Evolutionary conservation across 192 early-diverging fungal genomes (phyloP), one percentile per base, ranked within the genome.

Genomic region (Umbelopsis isabellina): DNA sequence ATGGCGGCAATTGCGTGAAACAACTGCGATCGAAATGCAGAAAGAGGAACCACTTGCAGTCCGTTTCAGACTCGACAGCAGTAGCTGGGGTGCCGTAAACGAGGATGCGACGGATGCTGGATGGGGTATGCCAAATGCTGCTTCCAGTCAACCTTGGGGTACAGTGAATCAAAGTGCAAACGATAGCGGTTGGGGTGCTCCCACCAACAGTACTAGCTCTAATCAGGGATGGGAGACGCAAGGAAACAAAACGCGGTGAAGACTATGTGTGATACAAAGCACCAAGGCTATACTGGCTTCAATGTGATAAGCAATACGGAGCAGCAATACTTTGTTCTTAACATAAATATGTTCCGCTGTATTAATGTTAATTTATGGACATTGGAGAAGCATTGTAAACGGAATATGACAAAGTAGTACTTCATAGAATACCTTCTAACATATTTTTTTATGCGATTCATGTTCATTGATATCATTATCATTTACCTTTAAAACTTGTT

Each of bases 41-140:
- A 30, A 30, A 30, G 27, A 30, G 27, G 27, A 30, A 30, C 27
- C 27, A 30, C 27, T 30, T 1, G 27, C 27, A 41, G 6, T 41
- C 6, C 37, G 37, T 10, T 41, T 41, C 37, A 5, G 37, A 41
- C 27, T 41, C 37, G 37, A 41, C 10, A 41, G 6, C 37, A 41
- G 37, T 41, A 41, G 37, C 3, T 68, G 67, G 67, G 67, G 67
- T 13, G 2, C 47, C 7, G 67, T 68, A 4, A 48, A 68, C 8
- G 23, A 23, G 47, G 46, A 68, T 6, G 37, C 6, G 13, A 35
- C 55, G 12, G 30, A n/a, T 37, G n/a, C 55, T 61, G 55, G 33
- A 61, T 61, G 55, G 55, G 27, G 55, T 12, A 61, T n/a, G 55
- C 55, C 11, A 18, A 23, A 12, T 15, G 27, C 10, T 41, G 12